Conservation (phyloP, 208 protist genomes). For the Endotrypanum monterogeii region DNA sequence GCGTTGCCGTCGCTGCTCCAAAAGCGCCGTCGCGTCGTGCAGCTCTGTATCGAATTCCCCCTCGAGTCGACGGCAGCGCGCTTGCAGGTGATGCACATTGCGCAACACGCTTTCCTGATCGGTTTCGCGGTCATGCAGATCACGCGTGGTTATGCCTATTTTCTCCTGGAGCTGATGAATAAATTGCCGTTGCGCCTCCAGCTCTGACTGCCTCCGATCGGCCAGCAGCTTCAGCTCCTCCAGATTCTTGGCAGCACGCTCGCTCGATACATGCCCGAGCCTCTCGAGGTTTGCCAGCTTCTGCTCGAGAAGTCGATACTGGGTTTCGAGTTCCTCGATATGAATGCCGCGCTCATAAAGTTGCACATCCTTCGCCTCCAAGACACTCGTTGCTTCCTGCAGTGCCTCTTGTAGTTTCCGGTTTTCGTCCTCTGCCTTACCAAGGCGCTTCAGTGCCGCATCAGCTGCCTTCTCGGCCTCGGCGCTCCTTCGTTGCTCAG, state of each 20-base stretch:
- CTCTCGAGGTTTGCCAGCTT: conserved; percentile 14
- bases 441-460: conserved; percentile 1
- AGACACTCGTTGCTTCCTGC: conserved; percentile 12
- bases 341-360: conserved; percentile 29
- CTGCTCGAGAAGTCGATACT: conserved; percentile 20
- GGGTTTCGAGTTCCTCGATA: conserved; percentile 26
- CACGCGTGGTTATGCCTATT: conserved; percentile 18
- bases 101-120: conserved; percentile 33
- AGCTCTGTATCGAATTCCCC: conserved; percentile 14
- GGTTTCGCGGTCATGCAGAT: conserved; percentile 32
- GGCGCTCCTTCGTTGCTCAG: conserved; percentile 24
- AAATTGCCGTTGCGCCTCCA: conserved; percentile 33
- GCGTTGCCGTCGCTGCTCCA: conserved; percentile 14
- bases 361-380: conserved; percentile 28
- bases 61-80: conserved; percentile 11
- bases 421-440: conserved; percentile 12
- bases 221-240: conserved; percentile 17
- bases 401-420: not conserved
- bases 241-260: not conserved
- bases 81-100: conserved; percentile 16
- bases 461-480: conserved; percentile 28
- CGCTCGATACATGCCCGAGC: not conserved
- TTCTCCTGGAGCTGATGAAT: conserved; percentile 24
- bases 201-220: conserved; percentile 11
- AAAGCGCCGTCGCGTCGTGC: conserved; percentile 18